Evolutionary conservation across 441 rosid genomes (phyloP).

Genomic region (Erysimum pusillum): DNA sequence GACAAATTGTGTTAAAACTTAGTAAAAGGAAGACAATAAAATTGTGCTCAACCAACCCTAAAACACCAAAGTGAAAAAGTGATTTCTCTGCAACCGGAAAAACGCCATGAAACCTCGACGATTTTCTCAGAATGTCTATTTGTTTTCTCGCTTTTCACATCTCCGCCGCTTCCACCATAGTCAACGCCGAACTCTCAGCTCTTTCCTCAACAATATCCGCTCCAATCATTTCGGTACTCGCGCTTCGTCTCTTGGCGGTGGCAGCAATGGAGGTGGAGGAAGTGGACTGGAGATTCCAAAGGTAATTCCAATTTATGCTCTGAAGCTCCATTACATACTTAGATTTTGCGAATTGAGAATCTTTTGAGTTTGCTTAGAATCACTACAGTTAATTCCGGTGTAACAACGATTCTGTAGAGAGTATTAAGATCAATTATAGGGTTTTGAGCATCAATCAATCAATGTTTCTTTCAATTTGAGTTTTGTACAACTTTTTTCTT

Average conservation of each 20-base stretch:
- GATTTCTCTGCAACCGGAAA: constrained; percentile 32
- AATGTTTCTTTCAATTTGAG: background rate
- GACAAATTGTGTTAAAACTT: no score
- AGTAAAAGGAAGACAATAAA: no score
- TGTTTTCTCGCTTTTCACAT: constrained; percentile 46
- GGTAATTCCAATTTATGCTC: background rate
- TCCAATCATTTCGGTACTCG: constrained; percentile 47
- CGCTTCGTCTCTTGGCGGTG: constrained; percentile 50
- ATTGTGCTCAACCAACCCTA: constrained; percentile 38
- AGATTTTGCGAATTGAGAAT: background rate
- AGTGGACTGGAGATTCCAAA: constrained; percentile 48
- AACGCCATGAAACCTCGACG: constrained; percentile 67
- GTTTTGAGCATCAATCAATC: constrained; percentile 5
- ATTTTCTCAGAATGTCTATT: constrained; percentile 44
- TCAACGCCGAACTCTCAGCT: constrained; percentile 56
- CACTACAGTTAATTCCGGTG: background rate
- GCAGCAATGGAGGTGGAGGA: constrained; percentile 23
- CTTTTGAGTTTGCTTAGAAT: background rate
- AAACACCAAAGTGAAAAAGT: background rate
- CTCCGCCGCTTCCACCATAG: constrained; percentile 44
- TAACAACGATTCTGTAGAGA: background rate
- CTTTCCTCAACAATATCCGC: constrained; percentile 57
- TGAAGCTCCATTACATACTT: background rate
- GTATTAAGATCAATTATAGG: background rate
- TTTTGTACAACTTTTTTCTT: background rate